Base-by-base conservation (phyloP, 805 yeast species). In the Kuraishia capsulata region DNA sequence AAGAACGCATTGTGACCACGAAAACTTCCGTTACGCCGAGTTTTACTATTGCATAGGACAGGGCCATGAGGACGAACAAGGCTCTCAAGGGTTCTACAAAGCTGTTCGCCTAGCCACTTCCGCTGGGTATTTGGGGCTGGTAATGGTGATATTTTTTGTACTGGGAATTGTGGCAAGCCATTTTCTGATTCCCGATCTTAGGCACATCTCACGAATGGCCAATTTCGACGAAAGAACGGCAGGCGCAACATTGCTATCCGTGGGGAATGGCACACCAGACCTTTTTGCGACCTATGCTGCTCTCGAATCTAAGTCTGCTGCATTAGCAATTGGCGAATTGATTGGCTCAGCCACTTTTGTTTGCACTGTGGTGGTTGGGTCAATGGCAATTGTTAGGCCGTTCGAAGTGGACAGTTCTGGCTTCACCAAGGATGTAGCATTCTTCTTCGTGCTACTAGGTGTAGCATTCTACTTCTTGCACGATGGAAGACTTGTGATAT, bases 181-280 rank as follows among this genome's bases (percentile, higher is more conserved):
- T 53, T 85, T 70, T 50, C 59, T 90, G 34, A 81, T 94, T 31
- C 95, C 96, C 1, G 87, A 85, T 45, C 57, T 89, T 21, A 71
- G 78, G 34, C 66, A 76, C 16, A 67, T 89, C 13, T 78, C 96
- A 1, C 64, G 65, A 11, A 54, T 70, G 13, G 57, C 87, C 8
- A 69, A 75, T 6, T 58, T 90, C 37, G 75, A 89, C 14, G 92
- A 86, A 42, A 76, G 83, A 41, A 60, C 89, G 16, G 78, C 92
- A 10, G 97, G 97, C 0, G 69, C 90, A 46, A 89, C 97, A 0
- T 61, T 90, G 18, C 62, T 92, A 38, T 95, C 97, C 0, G 68
- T 90, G 43, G 97, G 97, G 0, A 90, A 90, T 58, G 95, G 96
- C 3, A 71, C 94, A 0, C 96, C 97, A 0, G 98, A 90, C 56